Conservation (phyloP, 1,139 yeast species). For the Candida neerlandica region DNA sequence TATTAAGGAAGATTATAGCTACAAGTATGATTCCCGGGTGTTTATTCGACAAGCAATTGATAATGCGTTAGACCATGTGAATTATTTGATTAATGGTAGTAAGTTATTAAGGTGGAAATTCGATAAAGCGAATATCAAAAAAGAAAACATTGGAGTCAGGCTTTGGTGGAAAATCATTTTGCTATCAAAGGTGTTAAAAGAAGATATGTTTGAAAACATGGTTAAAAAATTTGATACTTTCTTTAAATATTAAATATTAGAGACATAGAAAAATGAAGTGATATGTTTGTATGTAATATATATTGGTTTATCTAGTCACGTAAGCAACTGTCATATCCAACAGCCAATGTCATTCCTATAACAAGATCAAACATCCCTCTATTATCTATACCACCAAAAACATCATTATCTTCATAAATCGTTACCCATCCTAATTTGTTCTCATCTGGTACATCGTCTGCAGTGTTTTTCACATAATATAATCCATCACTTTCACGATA, state of each 20-base stretch:
- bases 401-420: conserved; percentile 48
- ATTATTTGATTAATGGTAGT: conserved; percentile 8
- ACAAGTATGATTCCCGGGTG: conserved; percentile 15
- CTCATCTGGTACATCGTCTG: conserved; percentile 63
- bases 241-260: conserved; percentile 9
- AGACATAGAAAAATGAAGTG: background rate
- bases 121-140: conserved; percentile 6
- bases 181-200: conserved; percentile 14
- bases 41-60: conserved; percentile 13
- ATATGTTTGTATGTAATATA: too few relatives aligned
- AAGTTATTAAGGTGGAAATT: conserved; percentile 7
- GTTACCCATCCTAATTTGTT: conserved; percentile 67
- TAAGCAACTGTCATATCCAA: conserved; percentile 44
- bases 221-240: conserved; percentile 13
- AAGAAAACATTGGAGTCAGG: conserved; percentile 1
- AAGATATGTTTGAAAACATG: conserved; percentile 11
- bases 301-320: background rate
- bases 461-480: conserved; percentile 42
- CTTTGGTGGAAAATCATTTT: conserved; percentile 15
- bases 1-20: conserved; percentile 23
- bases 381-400: conserved; percentile 23
- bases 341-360: conserved; percentile 56
- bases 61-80: conserved; percentile 11
- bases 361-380: conserved; percentile 58
- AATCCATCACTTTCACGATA: conserved; percentile 61